Evolutionary conservation across 768 basidiomycete species (phyloP).

Genomic region (Pleurotus tuber-regium): DNA sequence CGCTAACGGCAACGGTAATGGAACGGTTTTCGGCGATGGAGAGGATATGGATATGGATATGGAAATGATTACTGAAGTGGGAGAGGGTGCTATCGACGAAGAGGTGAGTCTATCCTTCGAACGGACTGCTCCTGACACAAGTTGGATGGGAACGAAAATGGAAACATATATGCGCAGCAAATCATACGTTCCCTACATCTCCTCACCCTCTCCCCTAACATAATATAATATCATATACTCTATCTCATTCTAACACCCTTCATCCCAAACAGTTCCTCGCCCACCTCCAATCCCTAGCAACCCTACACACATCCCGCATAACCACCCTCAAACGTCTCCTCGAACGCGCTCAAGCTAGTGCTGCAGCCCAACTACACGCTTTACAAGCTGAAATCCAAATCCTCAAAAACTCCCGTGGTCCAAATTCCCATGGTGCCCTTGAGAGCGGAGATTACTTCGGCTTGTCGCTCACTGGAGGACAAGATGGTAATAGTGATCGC

Average conservation of each 20-base stretch:
- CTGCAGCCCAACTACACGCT: conserved; percentile 82
- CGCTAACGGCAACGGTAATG: conserved; percentile 26
- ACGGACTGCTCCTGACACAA: too few relatives aligned
- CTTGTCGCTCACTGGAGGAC: conserved; percentile 17
- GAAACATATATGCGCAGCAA: too few relatives aligned
- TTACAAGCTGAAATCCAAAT: conserved; percentile 78
- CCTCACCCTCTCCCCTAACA: too few relatives aligned
- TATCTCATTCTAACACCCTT: conserved; percentile 9
- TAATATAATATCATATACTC: too few relatives aligned
- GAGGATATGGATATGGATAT: conserved; percentile 56
- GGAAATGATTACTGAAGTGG: conserved; percentile 69
- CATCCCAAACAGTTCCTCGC: conserved; percentile 30
- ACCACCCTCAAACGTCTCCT: conserved; percentile 76
- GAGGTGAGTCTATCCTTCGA: conserved; percentile 49
- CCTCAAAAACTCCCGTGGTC: conserved; percentile 43
- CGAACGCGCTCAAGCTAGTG: conserved; percentile 74
- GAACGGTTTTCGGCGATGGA: conserved; percentile 44
- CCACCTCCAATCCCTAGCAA: conserved; percentile 35
- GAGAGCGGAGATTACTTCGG: conserved; percentile 16
- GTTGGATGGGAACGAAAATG: too few relatives aligned
- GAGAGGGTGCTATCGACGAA: conserved; percentile 65
- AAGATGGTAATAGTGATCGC: conserved; percentile 22
- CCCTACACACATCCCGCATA: conserved; percentile 53
- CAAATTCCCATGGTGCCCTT: conserved; percentile 1
- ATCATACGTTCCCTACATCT: too few relatives aligned